Evolutionary conservation across 305 asterid species (phyloP).

Genomic region (Fraxinus xanthoxyloides): DNA sequence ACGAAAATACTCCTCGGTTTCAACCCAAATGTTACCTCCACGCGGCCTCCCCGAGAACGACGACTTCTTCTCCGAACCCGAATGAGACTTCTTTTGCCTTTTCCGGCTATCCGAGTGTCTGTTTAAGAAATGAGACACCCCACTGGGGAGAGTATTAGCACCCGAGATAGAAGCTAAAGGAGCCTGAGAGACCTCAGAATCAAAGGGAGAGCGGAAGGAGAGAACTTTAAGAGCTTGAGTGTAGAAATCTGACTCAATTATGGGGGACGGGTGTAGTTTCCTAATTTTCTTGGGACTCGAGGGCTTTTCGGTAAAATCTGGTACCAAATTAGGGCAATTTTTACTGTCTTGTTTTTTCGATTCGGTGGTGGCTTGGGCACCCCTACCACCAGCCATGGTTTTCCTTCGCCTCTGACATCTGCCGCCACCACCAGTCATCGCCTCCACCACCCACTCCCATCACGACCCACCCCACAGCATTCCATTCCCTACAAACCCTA

Average conservation of each 20-base stretch:
- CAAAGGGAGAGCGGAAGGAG: conserved; percentile 69
- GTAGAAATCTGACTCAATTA: conserved; percentile 49
- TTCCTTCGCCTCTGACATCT: conserved; percentile 66
- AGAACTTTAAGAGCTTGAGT: conserved; percentile 80
- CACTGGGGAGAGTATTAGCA: conserved; percentile 55
- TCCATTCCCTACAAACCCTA: conserved; percentile 44
- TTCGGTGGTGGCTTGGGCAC: conserved; percentile 40
- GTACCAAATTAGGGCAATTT: conserved; percentile 44
- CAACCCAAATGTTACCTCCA: conserved; percentile 63
- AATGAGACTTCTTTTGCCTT: conserved; percentile 75
- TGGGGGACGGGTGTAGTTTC: conserved; percentile 42
- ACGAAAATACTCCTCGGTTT: conserved; percentile 81
- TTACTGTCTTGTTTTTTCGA: conserved; percentile 37
- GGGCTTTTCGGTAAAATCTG: conserved; percentile 67
- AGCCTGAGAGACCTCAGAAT: conserved; percentile 58
- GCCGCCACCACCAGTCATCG: conserved; percentile 58
- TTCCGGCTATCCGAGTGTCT: conserved; percentile 74
- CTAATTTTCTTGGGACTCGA: conserved; percentile 36
- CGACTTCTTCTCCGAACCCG: conserved; percentile 59
- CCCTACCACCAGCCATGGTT: conserved; percentile 61
- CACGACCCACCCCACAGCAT: conserved; percentile 43
- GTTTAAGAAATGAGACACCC: conserved; percentile 55
- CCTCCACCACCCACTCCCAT: conserved; percentile 48
- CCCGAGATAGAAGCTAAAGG: conserved; percentile 37
- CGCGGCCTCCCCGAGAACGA: conserved; percentile 49